Evolutionary conservation across 495 filamentous ascomycete species (phyloP), one percentile per base, ranked within the genome.

Genomic region (Amphirosellinia nigrospora): DNA sequence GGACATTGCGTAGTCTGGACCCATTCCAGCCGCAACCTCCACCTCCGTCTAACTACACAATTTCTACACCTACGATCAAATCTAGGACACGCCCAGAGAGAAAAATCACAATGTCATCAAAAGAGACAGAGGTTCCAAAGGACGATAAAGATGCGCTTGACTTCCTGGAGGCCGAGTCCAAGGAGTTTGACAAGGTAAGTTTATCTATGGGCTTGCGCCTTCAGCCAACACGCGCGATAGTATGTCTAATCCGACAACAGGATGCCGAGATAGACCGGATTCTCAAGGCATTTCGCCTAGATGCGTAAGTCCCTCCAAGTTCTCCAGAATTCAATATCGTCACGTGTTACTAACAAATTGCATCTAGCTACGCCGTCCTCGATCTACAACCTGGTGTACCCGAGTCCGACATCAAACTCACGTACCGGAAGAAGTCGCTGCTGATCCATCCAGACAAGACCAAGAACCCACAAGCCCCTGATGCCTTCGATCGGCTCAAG

Each of bases 371-470:
- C 83, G 91, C 94, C 53, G 93, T 98, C 68, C 92, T 99, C 32
- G 96, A 96, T 80, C 90, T 99, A 67, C 94, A 97, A 80, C 96
- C 96, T 8, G 96, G 96, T 77, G 93, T 97, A 41, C 89, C 96
- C 30, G 96, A 98, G 74, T 94, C 93, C 65, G 96, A 98, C 82
- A 98, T 99, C 84, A 98, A 98, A 82, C 82, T 89, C 70, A 84
- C 87, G 78, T 99, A 98, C 85, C 93, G 96, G 82, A 94, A 91
- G 74, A 98, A 97, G 79, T 99, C 96, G 19, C 90, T 99, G 39
- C 89, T 99, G 7, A 98, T 99, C 84, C 96, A 99, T 83, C 96
- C 96, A 13, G 96, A 99, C 82, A 98, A 98, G 82, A 98, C 96
- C 62, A 89, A 89, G 72, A 98, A 99, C 79, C 92, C 93, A 1